Base-by-base conservation (phyloP, 345 rosid species). In the Microcos paniculata region DNA sequence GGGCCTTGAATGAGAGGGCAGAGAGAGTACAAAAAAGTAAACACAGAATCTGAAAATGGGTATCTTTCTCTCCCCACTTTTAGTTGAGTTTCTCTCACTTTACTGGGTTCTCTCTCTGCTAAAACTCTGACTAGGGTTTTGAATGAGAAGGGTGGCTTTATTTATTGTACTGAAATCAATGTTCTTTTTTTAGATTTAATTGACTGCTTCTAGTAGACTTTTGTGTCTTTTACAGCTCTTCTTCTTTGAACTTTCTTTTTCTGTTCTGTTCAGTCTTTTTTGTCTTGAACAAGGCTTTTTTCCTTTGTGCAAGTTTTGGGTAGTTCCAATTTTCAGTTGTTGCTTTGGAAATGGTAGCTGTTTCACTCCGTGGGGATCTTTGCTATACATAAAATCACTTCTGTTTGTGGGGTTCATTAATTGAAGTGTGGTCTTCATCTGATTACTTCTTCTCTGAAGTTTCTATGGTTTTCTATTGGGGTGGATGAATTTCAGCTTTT, bases 11-110 rank as follows among this genome's bases (percentile, higher is more conserved):
- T 70, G 73, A 83, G 82, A 72, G 87, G 77, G 63, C 83, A 82
- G 84, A 86, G 86, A 85, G 90, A 73, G 85, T 79, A 70, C 85
- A 81, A 82, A 85, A 90, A 85, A 90, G 61, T 6, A 82, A 80
- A 89, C 80, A 72, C 90, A 89, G 87, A 92, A 82, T 91, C 97
- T 89, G 90, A 86, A 70, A 86, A 85, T 84, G 87, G 91, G 94
- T 94, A 84, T 87, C 89, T 87, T 88, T 89, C 90, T 84, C 81
- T 85, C 64, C 78, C 76, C 76, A 74, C 91, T 85, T 85, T 89
- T 86, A 62, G 74, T 76, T 79, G 59, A 59, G 71, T 76, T 73
- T 82, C 70, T 81, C 77, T 63, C 73, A 76, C 77, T 82, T 67
- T 67, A 55, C 76, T 68, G 75, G 72, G 84, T 77, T 81, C 73